Evolutionary conservation across 2,329 filamentous ascomycete species (phyloP).

Genomic region (Nigrospora osmanthi): DNA sequence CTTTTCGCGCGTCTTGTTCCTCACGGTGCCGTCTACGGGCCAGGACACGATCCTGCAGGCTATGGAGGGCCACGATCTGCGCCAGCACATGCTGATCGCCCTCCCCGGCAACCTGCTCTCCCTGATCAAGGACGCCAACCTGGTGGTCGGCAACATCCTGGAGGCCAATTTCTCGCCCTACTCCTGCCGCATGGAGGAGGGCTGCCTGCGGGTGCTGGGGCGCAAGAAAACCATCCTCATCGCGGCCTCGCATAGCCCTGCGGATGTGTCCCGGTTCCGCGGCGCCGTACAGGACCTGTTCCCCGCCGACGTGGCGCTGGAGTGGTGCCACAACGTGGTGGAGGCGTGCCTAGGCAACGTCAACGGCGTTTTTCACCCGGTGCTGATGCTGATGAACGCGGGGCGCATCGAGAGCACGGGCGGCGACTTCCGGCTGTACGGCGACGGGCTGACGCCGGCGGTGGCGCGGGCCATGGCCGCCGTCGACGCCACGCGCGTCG

Average conservation of each 20-base stretch:
- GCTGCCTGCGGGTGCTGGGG: conserved; percentile 9
- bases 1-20: conserved; percentile 12
- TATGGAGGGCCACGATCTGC: conserved; percentile 5
- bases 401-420: conserved; percentile 16
- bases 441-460: conserved; percentile 9
- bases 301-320: conserved; percentile 8
- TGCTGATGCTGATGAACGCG: conserved; percentile 18
- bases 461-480: conserved; percentile 12
- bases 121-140: conserved; percentile 7
- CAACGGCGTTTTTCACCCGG: conserved; percentile 17
- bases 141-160: conserved; percentile 11
- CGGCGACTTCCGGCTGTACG: conserved; percentile 13
- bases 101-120: conserved; percentile 15
- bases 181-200: conserved; percentile 13
- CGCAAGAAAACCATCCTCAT: conserved; percentile 6
- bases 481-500: conserved; percentile 12
- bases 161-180: conserved; percentile 16
- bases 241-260: conserved; percentile 1
- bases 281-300: conserved; percentile 8
- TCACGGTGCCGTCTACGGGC: conserved; percentile 12
- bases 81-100: conserved; percentile 12
- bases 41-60: conserved; percentile 9
- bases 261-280: background rate
- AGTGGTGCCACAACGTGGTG: conserved; percentile 16
- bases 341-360: conserved; percentile 17